Evolutionary conservation across 1,284 basidiomycete species (phyloP), one percentile per base, ranked within the genome.

Genomic region (Hypsizygus ulmarius): DNA sequence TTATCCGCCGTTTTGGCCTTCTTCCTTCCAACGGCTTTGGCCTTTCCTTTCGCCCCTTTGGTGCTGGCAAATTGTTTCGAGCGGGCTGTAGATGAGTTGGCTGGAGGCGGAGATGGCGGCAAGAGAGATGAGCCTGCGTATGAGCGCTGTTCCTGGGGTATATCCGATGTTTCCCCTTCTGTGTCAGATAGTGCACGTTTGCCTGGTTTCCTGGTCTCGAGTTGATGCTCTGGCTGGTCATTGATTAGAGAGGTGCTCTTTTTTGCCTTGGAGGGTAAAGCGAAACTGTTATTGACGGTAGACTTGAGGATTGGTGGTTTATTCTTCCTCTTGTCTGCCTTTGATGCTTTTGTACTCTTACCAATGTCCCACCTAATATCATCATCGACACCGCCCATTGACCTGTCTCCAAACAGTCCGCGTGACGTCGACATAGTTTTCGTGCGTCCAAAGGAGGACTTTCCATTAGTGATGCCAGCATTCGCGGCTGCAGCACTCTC

Each of bases 31-130:
- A 45, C 48, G 16, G 40, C 48, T 49, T 74, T 77, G 18, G 62
- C 65, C 56, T 75, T 80, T 18, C 58, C 62, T 56, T 74, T 74
- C 18, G 21, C 7, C 4, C 35, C 54, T 48, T 52, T 65, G 60
- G 50, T 54, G 61, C 57, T 42, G 18, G 45, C 28, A 6, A 37
- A 35, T 59, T 54, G 51, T 46, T 63, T 64, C 53, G 52, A 49
- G 61, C 51, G 43, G 61, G 43, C 33, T 61, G 42, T 45, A 21
- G 52, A 49, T 32, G 53, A 65, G 61, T 39, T 46, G 19, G 54
- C 57, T 3, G 74, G 73, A 19, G 81, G 80, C 12, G 84, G 84
- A n/a, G 84, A 85, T 9, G 85, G 84, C 9, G 84, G 83, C 40
- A 82, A 55, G 39, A 81, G 68, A 33, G 59, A 52, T 7, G 60